Base-by-base conservation (phyloP, 164 flowering plant genomes). In the Cinnamomum chago region DNA sequence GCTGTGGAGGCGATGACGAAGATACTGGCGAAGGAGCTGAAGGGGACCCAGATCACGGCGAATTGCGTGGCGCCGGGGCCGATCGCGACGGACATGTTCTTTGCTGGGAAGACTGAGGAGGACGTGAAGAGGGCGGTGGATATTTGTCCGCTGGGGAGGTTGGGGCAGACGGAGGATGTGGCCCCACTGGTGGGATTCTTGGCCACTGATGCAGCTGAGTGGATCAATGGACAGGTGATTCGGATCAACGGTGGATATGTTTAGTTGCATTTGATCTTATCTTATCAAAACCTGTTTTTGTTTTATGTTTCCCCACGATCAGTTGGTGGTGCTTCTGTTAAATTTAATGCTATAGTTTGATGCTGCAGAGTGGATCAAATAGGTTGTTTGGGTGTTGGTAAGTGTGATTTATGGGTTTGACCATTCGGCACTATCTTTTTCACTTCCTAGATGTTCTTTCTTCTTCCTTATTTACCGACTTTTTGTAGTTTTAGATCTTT, bases 31-130 rank as follows among this genome's bases (percentile, higher is more conserved):
- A 69, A 51, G 71, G 71, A 40, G 24, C 22, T 69, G 58, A 51
- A 50, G 52, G 55, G 28, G 81, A 83, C 83, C 14, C 80, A 87
- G 68, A 84, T 89, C 25, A 86, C 92, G 2, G 92, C 79, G 24
- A 89, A 89, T 50, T 81, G 86, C 17, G 87, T 87, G 64, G 89
- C 90, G 24, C 92, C 92, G 24, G 92, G 92, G 65, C 86, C 92
- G 0, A 71, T 85, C 1, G 88, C 87, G 18, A 89, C 90, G 5
- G 92, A 89, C 24, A 76, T 89, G 88, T 89, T 85, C 73, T 85
- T 73, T 27, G 78, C 75, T 0, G 92, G 92, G 65, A 87, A 81
- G 79, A 67, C 51, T 2, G 87, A 87, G 77, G 89, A 87, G 80
- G 13, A n/a, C 64, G 75, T 89, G 51, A 60, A 80, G 81, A 80